phyloP scores from a whole-genome alignment of 2,329 filamentous ascomycete species.

The Claviceps sorghi region DNA sequence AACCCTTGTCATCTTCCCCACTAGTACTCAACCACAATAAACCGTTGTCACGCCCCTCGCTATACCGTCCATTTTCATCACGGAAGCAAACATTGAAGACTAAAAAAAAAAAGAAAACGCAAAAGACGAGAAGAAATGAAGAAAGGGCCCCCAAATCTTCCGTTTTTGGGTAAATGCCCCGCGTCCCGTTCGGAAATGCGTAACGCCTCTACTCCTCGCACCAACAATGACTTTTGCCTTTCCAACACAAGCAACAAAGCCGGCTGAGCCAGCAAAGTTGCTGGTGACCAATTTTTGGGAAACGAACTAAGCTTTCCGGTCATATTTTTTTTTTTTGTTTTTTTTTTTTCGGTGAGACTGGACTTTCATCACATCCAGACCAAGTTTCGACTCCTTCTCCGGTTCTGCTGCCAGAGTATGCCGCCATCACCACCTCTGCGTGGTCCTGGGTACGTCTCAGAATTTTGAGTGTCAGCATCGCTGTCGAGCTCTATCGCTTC shows the following conservation, averaged over 20 bases:
- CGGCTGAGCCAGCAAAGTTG: no score
- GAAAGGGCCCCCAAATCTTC: not conserved
- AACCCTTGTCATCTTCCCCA: not conserved
- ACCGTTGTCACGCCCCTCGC: not conserved
- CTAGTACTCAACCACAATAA: not conserved
- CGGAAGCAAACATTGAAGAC: not conserved
- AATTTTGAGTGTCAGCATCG: constrained; percentile 7
- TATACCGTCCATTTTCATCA: not conserved
- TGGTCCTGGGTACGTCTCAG: constrained; percentile 11
- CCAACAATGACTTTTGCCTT: not conserved
- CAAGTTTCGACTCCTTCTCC: constrained; percentile 31
- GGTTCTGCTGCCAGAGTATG: constrained; percentile 41
- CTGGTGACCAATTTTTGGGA: not conserved
- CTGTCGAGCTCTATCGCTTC: constrained; percentile 20
- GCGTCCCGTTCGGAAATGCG: not conserved
- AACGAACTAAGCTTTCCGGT: no score
- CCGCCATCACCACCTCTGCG: constrained; percentile 20
- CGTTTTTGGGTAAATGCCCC: not conserved
- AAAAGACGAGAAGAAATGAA: not conserved
- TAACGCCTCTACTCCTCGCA: not conserved
- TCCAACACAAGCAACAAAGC: not conserved
- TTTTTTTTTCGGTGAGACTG: not conserved
- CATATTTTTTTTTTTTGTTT: not conserved
- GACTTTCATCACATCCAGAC: constrained; percentile 27
- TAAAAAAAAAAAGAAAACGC: not conserved